Base-by-base conservation (phyloP, 108 stramenopile genomes). In the Seminavis robusta region DNA sequence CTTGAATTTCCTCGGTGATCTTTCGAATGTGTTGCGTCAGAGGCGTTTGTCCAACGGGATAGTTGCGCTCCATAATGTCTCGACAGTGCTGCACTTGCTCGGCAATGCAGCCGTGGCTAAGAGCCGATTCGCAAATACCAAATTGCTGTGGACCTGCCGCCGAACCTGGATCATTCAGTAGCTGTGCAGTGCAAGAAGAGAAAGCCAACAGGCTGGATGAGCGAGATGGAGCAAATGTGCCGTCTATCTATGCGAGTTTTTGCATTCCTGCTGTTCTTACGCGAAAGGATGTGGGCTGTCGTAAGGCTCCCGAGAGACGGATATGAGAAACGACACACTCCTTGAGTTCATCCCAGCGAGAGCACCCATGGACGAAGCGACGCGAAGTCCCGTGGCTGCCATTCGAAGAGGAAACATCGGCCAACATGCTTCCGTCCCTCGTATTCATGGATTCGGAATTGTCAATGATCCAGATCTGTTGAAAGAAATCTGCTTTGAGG, bases 31-130 rank as follows among this genome's bases (percentile, higher is more conserved):
- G 92, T 45, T 65, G 43, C 19, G 79, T 49, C 28, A 94, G 62
- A 10, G 93, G 90, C 21, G 94, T 94, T 20, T 77, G 81, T 13
- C 94, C 94, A 7, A 69, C 53, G 0, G 94, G 88, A 23, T 67
- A 50, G 3, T 73, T 43, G 23, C 56, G 65, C 16, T 57, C 55
- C 71, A 87, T 88, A 2, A 77, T 78, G 7, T 65, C 48, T 43
- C 59, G 53, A 3, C 74, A 85, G 15, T 62, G 54, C 13, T 52
- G 29, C 1, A 77, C 76, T 11, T 65, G 52, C 39, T 61, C 49
- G 5, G 76, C 87, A 16, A 65, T 57, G 10, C 48, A 28, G 27
- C 79, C 42, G 29, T 88, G 84, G 28, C 59, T 67, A n/a, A n/a
- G n/a, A n/a, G n/a, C n/a, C 17, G 50, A 60, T 62, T 72, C 76